Conservation (phyloP, 306 rosid species). For the Elaeagnus macrophylla region DNA sequence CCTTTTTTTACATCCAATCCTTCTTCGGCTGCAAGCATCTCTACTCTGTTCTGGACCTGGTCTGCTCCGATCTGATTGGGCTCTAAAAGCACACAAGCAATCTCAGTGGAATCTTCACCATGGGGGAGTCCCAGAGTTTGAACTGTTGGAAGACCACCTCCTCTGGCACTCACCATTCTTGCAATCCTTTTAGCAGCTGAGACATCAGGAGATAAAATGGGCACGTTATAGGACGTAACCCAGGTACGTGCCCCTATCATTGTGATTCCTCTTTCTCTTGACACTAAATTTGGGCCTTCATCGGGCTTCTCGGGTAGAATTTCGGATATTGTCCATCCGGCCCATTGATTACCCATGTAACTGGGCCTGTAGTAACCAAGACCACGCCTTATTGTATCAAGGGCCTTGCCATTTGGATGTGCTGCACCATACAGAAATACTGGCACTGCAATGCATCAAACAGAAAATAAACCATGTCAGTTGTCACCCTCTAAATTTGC, state of each 20-base stretch:
- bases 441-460: conserved; percentile 50
- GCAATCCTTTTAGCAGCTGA: conserved; percentile 48
- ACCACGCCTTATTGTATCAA: conserved; percentile 60
- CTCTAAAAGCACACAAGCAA: conserved; percentile 73
- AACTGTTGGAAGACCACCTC: conserved; percentile 79
- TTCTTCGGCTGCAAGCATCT: conserved; percentile 60
- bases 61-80: conserved; percentile 70
- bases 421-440: conserved; percentile 77
- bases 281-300: conserved; percentile 47
- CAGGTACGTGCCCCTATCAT: conserved; percentile 80
- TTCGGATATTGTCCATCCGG: conserved; percentile 65
- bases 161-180: conserved; percentile 69
- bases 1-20: conserved; percentile 73
- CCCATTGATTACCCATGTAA: conserved; percentile 70
- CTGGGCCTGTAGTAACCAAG: conserved; percentile 55
- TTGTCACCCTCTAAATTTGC: too few species aligned
- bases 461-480: background rate
- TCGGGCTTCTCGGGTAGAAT: conserved; percentile 46
- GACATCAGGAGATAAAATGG: conserved; percentile 48
- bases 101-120: conserved; percentile 54
- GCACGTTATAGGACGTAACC: conserved; percentile 57
- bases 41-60: conserved; percentile 57
- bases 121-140: conserved; percentile 54
- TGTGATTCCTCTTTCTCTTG: conserved; percentile 48
- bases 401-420: conserved; percentile 70